phyloP scores from a whole-genome alignment of 306 rosid genomes.

The Astragalus membranaceus region DNA sequence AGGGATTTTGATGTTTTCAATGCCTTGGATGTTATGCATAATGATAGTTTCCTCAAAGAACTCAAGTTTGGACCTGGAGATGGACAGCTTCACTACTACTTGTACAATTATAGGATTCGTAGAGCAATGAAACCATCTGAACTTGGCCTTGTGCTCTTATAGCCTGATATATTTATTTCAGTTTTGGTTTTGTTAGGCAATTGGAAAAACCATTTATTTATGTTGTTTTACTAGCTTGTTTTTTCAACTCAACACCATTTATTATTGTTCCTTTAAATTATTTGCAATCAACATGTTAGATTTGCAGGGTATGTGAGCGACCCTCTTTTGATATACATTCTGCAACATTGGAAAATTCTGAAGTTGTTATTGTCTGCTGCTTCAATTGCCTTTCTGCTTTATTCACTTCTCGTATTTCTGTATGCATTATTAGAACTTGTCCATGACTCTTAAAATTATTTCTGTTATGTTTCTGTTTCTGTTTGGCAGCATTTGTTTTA shows the following conservation, averaged over 20 bases:
- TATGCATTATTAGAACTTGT: neutral
- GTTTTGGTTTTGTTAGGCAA: constrained; percentile 10
- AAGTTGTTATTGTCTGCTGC: constrained; percentile 3
- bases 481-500: neutral
- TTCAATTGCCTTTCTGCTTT: constrained; percentile 1
- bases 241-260: constrained; percentile 11
- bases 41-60: constrained; percentile 32
- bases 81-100: constrained; percentile 34
- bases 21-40: constrained; percentile 80
- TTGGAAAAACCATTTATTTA: constrained; percentile 14
- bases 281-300: constrained; percentile 3
- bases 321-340: neutral
- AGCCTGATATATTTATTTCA: constrained; percentile 19
- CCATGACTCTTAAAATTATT: neutral
- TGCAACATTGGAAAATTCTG: constrained; percentile 1
- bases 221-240: constrained; percentile 1
- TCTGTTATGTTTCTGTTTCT: neutral
- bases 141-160: constrained; percentile 42
- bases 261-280: constrained; percentile 10
- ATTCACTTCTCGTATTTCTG: neutral
- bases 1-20: constrained; percentile 78
- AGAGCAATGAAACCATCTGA: constrained; percentile 50
- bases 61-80: constrained; percentile 37
- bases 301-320: constrained; percentile 1
- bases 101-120: constrained; percentile 31